Evolutionary conservation across 2,329 filamentous ascomycete species (phyloP).

Genomic region (Aspergillus caelatus): DNA sequence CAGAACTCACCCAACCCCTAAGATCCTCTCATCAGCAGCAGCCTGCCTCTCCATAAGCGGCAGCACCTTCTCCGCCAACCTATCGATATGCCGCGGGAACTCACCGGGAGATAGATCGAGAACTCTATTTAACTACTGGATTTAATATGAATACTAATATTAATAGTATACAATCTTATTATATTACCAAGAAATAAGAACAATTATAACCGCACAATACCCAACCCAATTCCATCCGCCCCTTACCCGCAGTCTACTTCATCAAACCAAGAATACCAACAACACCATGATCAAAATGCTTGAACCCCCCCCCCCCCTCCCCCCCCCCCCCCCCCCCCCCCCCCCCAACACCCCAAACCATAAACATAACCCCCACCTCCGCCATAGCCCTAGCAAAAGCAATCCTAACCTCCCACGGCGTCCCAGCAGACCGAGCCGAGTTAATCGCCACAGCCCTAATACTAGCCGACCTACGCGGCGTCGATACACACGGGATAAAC

Average conservation of each 20-base stretch:
- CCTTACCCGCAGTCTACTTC: not conserved
- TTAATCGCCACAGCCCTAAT: not conserved
- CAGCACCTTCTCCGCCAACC: slow-evolving; percentile 16
- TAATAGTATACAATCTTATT: too few relatives aligned
- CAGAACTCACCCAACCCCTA: slow-evolving; percentile 4
- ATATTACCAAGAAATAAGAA: too few relatives aligned
- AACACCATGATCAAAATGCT: not conserved
- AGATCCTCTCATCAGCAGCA: slow-evolving; percentile 15
- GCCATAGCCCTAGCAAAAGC: not conserved
- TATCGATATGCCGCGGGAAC: too few relatives aligned
- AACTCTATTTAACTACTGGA: too few relatives aligned
- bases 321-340: too few relatives aligned
- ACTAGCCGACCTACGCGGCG: not conserved
- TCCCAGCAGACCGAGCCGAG: not conserved
- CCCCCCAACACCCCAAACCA: not conserved
- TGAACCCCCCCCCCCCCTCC: too few relatives aligned
- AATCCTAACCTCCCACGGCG: not conserved
- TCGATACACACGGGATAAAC: not conserved
- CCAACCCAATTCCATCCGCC: not conserved
- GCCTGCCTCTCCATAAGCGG: slow-evolving; percentile 7
- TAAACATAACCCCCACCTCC: not conserved
- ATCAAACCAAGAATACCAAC: not conserved
- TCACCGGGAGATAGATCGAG: not conserved
- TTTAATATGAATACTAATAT: too few relatives aligned
- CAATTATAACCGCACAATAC: too few relatives aligned